Percentiles rank a stretch among this genome's conserved stretches.
These are phyloP conservation scores for Rubia tinctorum DNA, from an alignment of 305 asterid genomes.

Conservation along the genomic window DNA sequence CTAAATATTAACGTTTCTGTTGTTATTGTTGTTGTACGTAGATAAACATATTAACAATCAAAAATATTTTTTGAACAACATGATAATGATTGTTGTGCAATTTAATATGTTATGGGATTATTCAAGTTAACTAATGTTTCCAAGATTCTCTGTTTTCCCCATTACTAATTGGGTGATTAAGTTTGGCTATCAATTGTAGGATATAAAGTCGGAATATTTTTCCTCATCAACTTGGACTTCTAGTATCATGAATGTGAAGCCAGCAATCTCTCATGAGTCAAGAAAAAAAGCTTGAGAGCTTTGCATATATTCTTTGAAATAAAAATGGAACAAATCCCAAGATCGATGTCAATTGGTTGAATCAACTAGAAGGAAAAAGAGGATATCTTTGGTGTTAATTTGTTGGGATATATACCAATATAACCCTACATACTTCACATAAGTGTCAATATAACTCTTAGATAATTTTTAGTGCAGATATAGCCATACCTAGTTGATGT, in stretches of 20 bases:
- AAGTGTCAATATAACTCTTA: too few relatives aligned
- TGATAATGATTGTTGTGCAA: too few relatives aligned
- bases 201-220: slow-evolving; percentile 13
- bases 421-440: too few relatives aligned
- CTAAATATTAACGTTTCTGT: too few relatives aligned
- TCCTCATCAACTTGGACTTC: slow-evolving; percentile 10
- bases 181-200: slow-evolving; percentile 12
- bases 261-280: not conserved
- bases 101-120: too few relatives aligned
- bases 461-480: too few relatives aligned
- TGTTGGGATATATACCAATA: too few relatives aligned
- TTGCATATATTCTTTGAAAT: not conserved
- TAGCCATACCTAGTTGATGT: too few relatives aligned
- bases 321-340: slow-evolving; percentile 18
- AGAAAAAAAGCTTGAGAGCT: slow-evolving; percentile 26
- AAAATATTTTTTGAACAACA: too few relatives aligned
- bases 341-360: slow-evolving; percentile 25
- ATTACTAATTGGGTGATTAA: slow-evolving; percentile 17
- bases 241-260: not conserved
- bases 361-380: slow-evolving; percentile 18
- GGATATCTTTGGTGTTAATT: slow-evolving; percentile 34
- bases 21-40: too few relatives aligned
- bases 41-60: too few relatives aligned
- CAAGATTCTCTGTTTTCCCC: slow-evolving; percentile 14
- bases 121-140: not conserved